Evolutionary conservation across 2,329 filamentous ascomycete species (phyloP).

Genomic region (Calonectria multiphialidica): DNA sequence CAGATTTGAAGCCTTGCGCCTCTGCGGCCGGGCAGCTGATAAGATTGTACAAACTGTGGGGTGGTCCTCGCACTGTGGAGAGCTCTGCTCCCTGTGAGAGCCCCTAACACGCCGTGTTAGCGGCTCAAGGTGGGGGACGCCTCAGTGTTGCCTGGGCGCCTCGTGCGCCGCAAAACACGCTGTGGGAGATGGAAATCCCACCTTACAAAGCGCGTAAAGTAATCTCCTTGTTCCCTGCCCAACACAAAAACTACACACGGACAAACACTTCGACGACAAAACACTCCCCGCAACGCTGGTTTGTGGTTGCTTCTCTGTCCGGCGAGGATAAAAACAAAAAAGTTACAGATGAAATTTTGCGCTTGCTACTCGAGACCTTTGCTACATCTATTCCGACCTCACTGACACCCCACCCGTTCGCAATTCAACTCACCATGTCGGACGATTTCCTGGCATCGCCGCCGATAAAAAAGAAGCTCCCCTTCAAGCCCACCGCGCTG

Average conservation of each 20-base stretch:
- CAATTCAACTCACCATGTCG: slow-evolving; percentile 45
- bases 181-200: slow-evolving; percentile 11
- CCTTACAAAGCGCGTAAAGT: slow-evolving; percentile 35
- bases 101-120: slow-evolving; percentile 31
- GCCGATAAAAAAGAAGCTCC: slow-evolving; percentile 56
- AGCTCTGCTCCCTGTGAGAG: slow-evolving; percentile 15
- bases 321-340: neutral
- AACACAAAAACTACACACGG: neutral
- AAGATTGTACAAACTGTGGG: slow-evolving; percentile 30
- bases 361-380: slow-evolving; percentile 1
- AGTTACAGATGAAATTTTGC: neutral
- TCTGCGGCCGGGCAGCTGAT: slow-evolving; percentile 26
- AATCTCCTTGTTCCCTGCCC: slow-evolving; percentile 8
- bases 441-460: slow-evolving; percentile 42
- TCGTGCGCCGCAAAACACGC: slow-evolving; percentile 22
- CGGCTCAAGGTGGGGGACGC: slow-evolving; percentile 22
- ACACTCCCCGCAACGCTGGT: neutral
- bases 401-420: neutral
- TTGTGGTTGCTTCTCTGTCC: neutral
- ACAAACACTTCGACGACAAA: neutral
- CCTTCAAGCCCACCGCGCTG: slow-evolving; percentile 63
- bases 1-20: slow-evolving; percentile 36
- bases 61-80: slow-evolving; percentile 39
- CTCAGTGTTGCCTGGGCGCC: slow-evolving; percentile 29
- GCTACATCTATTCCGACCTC: slow-evolving; percentile 19